Conservation (phyloP, 495 filamentous ascomycete species). For the Viridothelium virens region DNA sequence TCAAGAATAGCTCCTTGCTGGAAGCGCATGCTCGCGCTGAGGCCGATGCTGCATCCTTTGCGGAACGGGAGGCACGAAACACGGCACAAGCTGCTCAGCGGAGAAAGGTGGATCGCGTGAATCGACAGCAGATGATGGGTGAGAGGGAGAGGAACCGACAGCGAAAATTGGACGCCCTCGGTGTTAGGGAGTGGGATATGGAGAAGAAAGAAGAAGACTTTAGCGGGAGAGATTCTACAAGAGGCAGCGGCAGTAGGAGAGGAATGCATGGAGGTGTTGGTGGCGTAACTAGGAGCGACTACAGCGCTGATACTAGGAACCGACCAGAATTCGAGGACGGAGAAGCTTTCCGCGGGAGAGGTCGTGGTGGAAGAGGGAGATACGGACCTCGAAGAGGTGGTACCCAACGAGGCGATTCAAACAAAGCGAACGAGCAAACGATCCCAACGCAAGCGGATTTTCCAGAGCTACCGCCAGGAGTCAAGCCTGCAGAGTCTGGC, state of each 20-base stretch:
- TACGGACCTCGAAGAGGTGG: slow-evolving; percentile 16
- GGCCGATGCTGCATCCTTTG: slow-evolving; percentile 59
- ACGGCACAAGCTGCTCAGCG: slow-evolving; percentile 37
- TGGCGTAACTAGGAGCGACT: background rate
- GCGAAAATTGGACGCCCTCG: slow-evolving; percentile 59
- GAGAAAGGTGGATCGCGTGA: slow-evolving; percentile 48
- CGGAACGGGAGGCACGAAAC: slow-evolving; percentile 55
- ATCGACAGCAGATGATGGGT: slow-evolving; percentile 54
- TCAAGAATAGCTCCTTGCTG: slow-evolving; percentile 49
- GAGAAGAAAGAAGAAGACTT: slow-evolving; percentile 62
- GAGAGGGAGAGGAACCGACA: slow-evolving; percentile 66
- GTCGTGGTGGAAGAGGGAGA: slow-evolving; percentile 11
- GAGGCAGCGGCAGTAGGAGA: slow-evolving; percentile 40
- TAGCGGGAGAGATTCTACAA: slow-evolving; percentile 33
- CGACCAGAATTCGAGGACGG: background rate
- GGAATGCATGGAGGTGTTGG: slow-evolving; percentile 55
- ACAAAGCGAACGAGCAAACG: slow-evolving; percentile 13
- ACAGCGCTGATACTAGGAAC: background rate
- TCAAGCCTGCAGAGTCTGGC: slow-evolving; percentile 8
- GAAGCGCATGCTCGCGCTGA: slow-evolving; percentile 59
- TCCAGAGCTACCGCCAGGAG: slow-evolving; percentile 25
- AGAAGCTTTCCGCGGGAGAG: slow-evolving; percentile 13
- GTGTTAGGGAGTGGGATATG: slow-evolving; percentile 68
- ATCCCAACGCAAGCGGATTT: slow-evolving; percentile 27
- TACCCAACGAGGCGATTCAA: slow-evolving; percentile 14